Evolutionary conservation across 208 protist genomes (phyloP), one percentile per base, ranked within the genome.

Genomic region (Acanthamoeba lenticulata): DNA sequence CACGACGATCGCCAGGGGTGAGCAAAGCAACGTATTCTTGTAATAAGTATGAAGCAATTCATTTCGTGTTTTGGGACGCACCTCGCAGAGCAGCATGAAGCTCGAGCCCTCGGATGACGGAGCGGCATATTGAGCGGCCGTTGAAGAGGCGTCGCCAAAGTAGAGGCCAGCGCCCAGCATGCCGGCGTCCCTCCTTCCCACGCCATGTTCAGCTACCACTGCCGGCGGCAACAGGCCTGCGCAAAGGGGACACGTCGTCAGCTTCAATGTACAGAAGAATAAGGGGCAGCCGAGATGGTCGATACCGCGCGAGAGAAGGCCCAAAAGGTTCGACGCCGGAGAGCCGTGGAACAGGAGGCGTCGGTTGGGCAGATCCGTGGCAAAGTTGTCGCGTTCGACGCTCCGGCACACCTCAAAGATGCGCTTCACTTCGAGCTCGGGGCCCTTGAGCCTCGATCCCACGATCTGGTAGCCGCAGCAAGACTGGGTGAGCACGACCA

Each of bases 161-260:
- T 89, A 89, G 0, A 89, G 38, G 0, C 69, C 69, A 45, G n/a
- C 29, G 49, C 79, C 79, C 29, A 89, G 49, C 79, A 89, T 89
- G 44, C 79, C 79, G 5, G 34, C 79, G 47, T 89, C 79, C 13
- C 45, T 13, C 21, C 79, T 49, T 24, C 32, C 34, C 32, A 52
- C 79, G 27, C 79, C 79, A 27, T 89, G 49, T 34, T 3, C 36
- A 3, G 45, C 24, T 7, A 42, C 29, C 2, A 89, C 79, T 4
- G 49, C 79, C 32, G 42, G 79, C 29, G 79, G 79, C 47, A 89
- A 62, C 32, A 89, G 29, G 6, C 42, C 79, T 89, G 69, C 11
- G 5, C 38, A 9, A 24, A 9, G 7, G 34, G 29, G 34, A 19
- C 38, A 47, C 32, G 27, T 27, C 17, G 27, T 29, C 34, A 81